These are phyloP conservation scores for Daldinia sp. DNA, from an alignment of 2,329 filamentous ascomycete species.

Conservation along the genomic window DNA sequence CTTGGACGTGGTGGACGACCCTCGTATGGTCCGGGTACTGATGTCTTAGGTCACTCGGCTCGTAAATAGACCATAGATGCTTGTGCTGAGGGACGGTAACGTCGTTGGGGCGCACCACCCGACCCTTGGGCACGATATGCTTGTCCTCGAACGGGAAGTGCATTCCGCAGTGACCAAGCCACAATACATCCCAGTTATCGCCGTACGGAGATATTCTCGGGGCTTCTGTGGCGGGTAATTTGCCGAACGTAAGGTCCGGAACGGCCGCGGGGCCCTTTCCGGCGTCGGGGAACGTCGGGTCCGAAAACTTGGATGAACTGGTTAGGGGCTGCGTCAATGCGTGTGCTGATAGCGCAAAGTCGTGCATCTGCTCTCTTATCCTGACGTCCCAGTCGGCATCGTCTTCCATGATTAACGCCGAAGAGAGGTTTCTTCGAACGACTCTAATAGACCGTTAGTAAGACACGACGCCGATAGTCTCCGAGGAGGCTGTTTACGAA, in stretches of 20 bases:
- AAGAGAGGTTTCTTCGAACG: slow-evolving; percentile 53
- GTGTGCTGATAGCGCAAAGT: slow-evolving; percentile 40
- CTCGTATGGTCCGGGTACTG: slow-evolving; percentile 54
- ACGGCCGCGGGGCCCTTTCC: slow-evolving; percentile 41
- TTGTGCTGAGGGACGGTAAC: slow-evolving; percentile 48
- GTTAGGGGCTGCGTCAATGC: slow-evolving; percentile 36
- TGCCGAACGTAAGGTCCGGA: slow-evolving; percentile 31
- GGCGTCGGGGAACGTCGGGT: slow-evolving; percentile 42
- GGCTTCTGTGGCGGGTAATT: slow-evolving; percentile 29
- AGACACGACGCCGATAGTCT: neutral
- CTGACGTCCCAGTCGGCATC: slow-evolving; percentile 59
- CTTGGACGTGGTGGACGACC: slow-evolving; percentile 53
- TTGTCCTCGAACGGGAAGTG: slow-evolving; percentile 40
- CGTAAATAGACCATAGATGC: slow-evolving; percentile 47
- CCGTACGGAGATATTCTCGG: slow-evolving; percentile 55
- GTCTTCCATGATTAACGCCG: slow-evolving; percentile 57
- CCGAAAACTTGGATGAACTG: slow-evolving; percentile 37
- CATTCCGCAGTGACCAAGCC: slow-evolving; percentile 59
- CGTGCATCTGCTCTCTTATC: slow-evolving; percentile 52
- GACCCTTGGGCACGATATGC: slow-evolving; percentile 41
- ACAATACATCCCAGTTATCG: slow-evolving; percentile 61
- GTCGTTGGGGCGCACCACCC: slow-evolving; percentile 48
- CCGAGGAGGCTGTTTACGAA: slow-evolving; percentile 26
- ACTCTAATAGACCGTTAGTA: slow-evolving; percentile 46
- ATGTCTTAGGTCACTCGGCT: slow-evolving; percentile 47